Conservation (phyloP, 768 basidiomycete species). For the Psilocybe sp. region DNA sequence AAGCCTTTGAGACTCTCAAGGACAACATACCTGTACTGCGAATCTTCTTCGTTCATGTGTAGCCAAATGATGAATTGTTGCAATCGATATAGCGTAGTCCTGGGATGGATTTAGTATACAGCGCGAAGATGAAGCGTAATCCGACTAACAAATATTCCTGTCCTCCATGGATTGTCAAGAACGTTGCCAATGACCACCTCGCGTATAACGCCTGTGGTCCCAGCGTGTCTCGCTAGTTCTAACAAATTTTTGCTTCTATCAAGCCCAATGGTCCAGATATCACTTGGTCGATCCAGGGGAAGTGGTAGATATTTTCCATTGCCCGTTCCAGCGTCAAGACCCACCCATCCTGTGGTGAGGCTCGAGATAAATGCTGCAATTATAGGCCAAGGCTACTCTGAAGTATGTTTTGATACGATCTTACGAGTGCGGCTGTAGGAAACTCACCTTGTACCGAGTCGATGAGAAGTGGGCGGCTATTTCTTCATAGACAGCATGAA, state of each 20-base stretch:
- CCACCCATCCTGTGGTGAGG: slow-evolving; percentile 75
- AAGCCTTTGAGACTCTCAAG: not conserved
- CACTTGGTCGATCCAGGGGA: slow-evolving; percentile 56
- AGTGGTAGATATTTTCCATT: slow-evolving; percentile 96
- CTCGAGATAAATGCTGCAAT: slow-evolving; percentile 71
- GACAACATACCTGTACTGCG: slow-evolving; percentile 64
- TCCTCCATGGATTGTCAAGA: slow-evolving; percentile 69
- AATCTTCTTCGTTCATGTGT: slow-evolving; percentile 68
- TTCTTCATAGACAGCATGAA: slow-evolving; percentile 80
- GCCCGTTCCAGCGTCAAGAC: slow-evolving; percentile 93
- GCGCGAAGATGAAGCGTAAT: not conserved
- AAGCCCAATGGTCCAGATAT: slow-evolving; percentile 75
- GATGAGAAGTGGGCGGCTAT: slow-evolving; percentile 88
- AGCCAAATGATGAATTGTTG: slow-evolving; percentile 94
- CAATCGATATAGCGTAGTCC: slow-evolving; percentile 97
- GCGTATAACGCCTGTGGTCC: slow-evolving; percentile 39
- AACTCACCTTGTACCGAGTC: slow-evolving; percentile 78
- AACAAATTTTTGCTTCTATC: slow-evolving; percentile 82
- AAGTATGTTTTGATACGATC: slow-evolving; percentile 6
- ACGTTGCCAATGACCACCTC: slow-evolving; percentile 85
- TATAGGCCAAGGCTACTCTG: slow-evolving; percentile 82
- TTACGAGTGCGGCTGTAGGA: not conserved
- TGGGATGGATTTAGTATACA: slow-evolving; percentile 25
- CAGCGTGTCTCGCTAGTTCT: slow-evolving; percentile 67
- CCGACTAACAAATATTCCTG: slow-evolving; percentile 69